Conservation (phyloP, 805 yeast species). For the Kuraishia borneana region DNA sequence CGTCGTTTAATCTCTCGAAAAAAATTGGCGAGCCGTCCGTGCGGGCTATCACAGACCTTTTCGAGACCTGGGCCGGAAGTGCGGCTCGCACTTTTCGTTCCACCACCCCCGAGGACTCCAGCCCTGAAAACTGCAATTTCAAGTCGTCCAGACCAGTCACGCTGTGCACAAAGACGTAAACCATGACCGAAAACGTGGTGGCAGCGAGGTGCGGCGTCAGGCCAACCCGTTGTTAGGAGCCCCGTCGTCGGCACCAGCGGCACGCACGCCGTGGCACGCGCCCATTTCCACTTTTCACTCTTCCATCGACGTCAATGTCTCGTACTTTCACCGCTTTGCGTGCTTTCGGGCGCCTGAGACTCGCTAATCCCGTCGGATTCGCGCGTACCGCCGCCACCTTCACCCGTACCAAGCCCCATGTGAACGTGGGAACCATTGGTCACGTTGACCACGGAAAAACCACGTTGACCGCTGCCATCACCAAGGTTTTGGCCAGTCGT, state of each 20-base stretch:
- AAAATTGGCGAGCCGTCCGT: slow-evolving; percentile 6
- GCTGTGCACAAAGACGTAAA: slow-evolving; percentile 7
- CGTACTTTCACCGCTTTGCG: neutral
- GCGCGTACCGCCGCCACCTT: slow-evolving; percentile 52
- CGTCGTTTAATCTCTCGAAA: slow-evolving; percentile 1
- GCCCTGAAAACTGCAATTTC: neutral
- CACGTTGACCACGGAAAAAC: slow-evolving; percentile 99
- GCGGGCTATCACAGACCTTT: slow-evolving; percentile 7
- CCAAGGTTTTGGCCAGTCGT: slow-evolving; percentile 77
- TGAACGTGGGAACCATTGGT: slow-evolving; percentile 96
- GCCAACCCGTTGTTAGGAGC: neutral
- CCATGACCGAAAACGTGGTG: slow-evolving; percentile 5
- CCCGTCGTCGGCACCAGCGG: neutral
- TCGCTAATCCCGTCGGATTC: neutral
- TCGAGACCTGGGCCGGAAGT: slow-evolving; percentile 6
- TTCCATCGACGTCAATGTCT: neutral
- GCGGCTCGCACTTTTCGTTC: neutral
- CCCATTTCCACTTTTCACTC: neutral
- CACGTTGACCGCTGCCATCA: slow-evolving; percentile 96
- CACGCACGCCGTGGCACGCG: neutral
- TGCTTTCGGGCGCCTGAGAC: neutral
- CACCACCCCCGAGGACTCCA: slow-evolving; percentile 2
- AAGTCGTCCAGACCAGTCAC: slow-evolving; percentile 8
- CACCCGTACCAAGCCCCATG: slow-evolving; percentile 93
- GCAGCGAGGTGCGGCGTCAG: neutral